Conservation (phyloP, 75 land plant species). For the Cunninghamia lanceolata region DNA sequence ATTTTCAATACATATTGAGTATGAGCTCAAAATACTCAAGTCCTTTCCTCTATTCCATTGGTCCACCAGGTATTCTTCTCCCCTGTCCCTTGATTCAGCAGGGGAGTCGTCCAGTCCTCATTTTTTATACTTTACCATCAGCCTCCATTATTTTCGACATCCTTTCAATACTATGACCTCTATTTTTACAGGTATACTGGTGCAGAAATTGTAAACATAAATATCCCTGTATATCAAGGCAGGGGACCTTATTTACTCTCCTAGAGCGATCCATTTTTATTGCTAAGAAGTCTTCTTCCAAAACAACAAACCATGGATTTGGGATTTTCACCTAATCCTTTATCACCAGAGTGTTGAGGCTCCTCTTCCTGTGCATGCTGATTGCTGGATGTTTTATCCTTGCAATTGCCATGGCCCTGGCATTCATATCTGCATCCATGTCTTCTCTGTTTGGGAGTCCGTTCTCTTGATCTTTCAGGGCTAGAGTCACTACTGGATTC, state of each 20-base stretch:
- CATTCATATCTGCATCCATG: constrained; percentile 31
- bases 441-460: constrained; percentile 27
- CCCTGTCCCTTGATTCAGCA: no score
- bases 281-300: background rate
- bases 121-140: background rate
- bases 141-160: background rate
- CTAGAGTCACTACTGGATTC: constrained; percentile 51
- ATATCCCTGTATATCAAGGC: background rate
- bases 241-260: background rate
- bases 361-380: background rate
- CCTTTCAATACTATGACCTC: background rate
- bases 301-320: background rate
- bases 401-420: constrained; percentile 6
- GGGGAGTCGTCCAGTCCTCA: background rate
- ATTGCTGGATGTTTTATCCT: background rate
- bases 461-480: constrained; percentile 16
- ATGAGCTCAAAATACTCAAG: background rate
- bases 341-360: background rate
- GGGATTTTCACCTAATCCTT: background rate
- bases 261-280: background rate
- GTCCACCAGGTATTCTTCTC: no score
- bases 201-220: background rate
- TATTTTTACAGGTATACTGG: background rate
- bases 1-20: background rate
- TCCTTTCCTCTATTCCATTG: no score